Base-by-base conservation (phyloP, 2,329 filamentous ascomycete genomes). In the Fusarium vanettenii region DNA sequence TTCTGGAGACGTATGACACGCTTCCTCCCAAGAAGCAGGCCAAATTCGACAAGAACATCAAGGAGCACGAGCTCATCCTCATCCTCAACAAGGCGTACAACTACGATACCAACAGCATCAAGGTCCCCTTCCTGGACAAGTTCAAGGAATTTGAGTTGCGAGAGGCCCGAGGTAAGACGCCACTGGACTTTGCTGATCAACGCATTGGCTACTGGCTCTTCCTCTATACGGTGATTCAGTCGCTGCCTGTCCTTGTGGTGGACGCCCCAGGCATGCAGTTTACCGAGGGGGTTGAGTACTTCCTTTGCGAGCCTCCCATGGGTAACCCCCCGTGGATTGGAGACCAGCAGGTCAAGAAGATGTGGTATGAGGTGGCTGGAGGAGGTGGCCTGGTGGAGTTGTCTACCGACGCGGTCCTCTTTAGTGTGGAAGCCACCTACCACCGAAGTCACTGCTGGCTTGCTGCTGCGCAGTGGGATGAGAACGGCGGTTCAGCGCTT, bases 41-140 rank as follows among this genome's bases (percentile, higher is more conserved):
- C 37, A 95, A 94, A 80, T 89, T 94, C 64, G 89, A 92, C 70
- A 89, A 88, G 84, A 93, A 91, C 78, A 85, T 98, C 67, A 94
- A 95, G 81, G 91, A 93, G 62, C 90, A 96, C 68, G 95, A 98
- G 79, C 88, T 95, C 50, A 90, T 91, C 18, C 89, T 93, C 22
- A 88, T 98, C 37, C 85, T 98, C n/a, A 91, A 93, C 80, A 92
- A 92, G 71, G 93, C 93, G 1, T 95, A 95, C 84, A 97, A 98
- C 75, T 89, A 91, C 52, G 94, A 96, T 75, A 91, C 91, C 1
- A 90, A 89, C 70, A 85, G 85, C 25, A 77, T 88, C 41, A 82
- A 85, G 57, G 85, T 89, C 14, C 89, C 92, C 0, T 95, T 96
- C 81, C 82, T 95, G 35, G 86, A 90, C 6, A 88, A 90, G 29